Conservation (phyloP, 73 alveolate genomes). For the Symbiodinium pilosum region DNA sequence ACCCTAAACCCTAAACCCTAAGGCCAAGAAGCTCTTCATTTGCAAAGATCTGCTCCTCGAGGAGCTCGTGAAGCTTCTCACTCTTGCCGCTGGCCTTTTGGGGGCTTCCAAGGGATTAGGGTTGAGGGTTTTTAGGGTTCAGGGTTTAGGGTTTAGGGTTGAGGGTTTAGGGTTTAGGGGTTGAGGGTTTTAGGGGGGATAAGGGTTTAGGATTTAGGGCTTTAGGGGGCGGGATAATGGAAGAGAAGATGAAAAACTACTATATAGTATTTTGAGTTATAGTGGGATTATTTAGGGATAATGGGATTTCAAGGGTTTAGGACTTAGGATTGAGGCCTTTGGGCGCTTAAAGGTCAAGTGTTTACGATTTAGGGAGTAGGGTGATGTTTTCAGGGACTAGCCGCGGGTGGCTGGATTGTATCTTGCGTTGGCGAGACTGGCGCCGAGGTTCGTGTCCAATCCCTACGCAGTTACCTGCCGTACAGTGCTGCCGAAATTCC, state of each 20-base stretch:
- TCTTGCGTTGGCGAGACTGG: no score
- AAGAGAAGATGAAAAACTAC: no score
- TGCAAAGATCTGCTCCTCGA: not conserved
- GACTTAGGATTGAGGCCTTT: not conserved
- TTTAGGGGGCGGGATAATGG: no score
- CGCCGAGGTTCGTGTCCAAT: no score
- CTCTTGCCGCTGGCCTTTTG: conserved; percentile 36
- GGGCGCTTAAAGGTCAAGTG: not conserved
- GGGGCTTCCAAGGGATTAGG: not conserved
- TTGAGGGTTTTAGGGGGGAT: no score
- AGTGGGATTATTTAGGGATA: not conserved
- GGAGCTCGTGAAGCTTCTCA: conserved; percentile 23
- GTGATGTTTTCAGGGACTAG: not conserved
- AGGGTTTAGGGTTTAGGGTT: not conserved
- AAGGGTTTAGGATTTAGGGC: not conserved
- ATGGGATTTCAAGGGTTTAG: no score
- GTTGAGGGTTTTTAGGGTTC: not conserved
- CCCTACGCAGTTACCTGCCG: no score
- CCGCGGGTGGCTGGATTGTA: no score
- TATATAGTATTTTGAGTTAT: not conserved
- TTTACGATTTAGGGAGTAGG: not conserved
- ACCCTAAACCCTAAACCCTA: not conserved
- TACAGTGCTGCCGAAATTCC: no score
- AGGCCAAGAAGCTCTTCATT: not conserved
- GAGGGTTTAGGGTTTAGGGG: not conserved